These are phyloP conservation scores for Claviceps sp. DNA, from an alignment of 2,329 filamentous ascomycete species.

Conservation along the genomic window DNA sequence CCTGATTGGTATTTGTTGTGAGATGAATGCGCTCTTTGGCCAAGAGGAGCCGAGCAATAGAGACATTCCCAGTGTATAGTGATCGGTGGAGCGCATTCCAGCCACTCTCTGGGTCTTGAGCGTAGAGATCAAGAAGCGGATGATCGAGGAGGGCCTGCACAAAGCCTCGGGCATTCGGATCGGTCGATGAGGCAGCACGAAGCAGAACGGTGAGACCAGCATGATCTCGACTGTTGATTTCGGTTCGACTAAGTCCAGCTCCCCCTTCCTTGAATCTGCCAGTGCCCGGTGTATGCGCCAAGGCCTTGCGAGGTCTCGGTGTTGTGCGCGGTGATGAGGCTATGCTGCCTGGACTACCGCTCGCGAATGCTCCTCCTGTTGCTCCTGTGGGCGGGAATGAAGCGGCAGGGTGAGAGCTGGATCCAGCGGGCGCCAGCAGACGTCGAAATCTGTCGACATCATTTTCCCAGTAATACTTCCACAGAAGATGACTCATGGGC, in stretches of 20 bases:
- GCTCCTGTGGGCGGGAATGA: conserved; percentile 36
- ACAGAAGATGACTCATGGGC: conserved; percentile 90
- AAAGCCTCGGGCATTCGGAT: conserved; percentile 57
- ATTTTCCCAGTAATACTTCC: conserved; percentile 94
- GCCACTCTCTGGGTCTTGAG: conserved; percentile 79
- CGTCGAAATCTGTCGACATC: conserved; percentile 92
- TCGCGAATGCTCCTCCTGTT: conserved; percentile 15
- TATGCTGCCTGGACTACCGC: conserved; percentile 27
- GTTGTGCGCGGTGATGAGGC: conserved; percentile 36
- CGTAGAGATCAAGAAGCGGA: conserved; percentile 71
- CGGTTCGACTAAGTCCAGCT: conserved; percentile 37
- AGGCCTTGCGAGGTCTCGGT: conserved; percentile 38
- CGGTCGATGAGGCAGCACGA: conserved; percentile 65
- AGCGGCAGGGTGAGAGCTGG: conserved; percentile 38
- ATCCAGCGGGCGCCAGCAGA: conserved; percentile 62
- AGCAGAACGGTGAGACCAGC: conserved; percentile 73
- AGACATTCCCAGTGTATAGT: conserved; percentile 78
- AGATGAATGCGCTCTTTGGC: conserved; percentile 59
- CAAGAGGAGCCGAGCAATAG: conserved; percentile 70
- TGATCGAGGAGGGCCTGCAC: conserved; percentile 69
- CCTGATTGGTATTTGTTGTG: conserved; percentile 40
- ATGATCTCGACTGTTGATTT: conserved; percentile 76
- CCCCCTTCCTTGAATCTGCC: conserved; percentile 32
- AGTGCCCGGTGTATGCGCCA: conserved; percentile 31
- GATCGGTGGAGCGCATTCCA: conserved; percentile 93